These are phyloP conservation scores for Colletotrichum spinosum DNA, from an alignment of 2,329 filamentous ascomycete genomes.

Conservation along the genomic window DNA sequence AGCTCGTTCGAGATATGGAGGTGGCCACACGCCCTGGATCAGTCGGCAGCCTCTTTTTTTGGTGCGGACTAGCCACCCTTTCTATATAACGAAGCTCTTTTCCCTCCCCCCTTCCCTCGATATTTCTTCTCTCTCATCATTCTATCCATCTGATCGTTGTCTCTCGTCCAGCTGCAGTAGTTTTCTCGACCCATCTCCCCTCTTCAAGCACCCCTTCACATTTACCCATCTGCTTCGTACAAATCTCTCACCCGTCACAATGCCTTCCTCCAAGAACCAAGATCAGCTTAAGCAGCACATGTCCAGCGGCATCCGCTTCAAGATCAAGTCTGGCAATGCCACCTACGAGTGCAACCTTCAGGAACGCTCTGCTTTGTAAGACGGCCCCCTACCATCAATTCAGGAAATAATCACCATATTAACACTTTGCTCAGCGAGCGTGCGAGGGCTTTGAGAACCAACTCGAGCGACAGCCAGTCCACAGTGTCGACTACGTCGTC, in stretches of 20 bases:
- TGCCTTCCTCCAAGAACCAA: constrained; percentile 22
- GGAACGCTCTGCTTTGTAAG: constrained; percentile 59
- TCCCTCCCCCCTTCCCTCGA: neutral
- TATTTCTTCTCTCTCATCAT: neutral
- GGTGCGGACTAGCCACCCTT: neutral
- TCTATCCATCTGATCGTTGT: neutral
- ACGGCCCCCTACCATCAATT: too few relatives aligned
- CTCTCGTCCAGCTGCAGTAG: too few relatives aligned
- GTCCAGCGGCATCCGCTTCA: constrained; percentile 55
- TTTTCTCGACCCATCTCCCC: neutral
- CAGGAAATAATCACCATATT: constrained; percentile 11
- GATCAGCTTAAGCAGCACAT: constrained; percentile 23
- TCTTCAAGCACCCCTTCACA: neutral
- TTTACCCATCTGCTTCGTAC: neutral
- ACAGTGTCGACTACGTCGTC: constrained; percentile 43
- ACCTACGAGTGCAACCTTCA: constrained; percentile 56
- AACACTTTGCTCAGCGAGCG: constrained; percentile 50
- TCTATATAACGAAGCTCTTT: constrained; percentile 18
- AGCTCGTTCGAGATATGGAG: constrained; percentile 5
- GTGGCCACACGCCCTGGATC: constrained; percentile 21
- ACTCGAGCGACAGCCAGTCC: constrained; percentile 50
- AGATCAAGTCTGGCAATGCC: constrained; percentile 55
- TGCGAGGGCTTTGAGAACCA: constrained; percentile 50
- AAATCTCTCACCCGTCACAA: neutral
- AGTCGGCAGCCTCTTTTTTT: constrained; percentile 11